Base-by-base conservation (phyloP, 1,284 basidiomycete genomes). In the Amylostereum chailletii region DNA sequence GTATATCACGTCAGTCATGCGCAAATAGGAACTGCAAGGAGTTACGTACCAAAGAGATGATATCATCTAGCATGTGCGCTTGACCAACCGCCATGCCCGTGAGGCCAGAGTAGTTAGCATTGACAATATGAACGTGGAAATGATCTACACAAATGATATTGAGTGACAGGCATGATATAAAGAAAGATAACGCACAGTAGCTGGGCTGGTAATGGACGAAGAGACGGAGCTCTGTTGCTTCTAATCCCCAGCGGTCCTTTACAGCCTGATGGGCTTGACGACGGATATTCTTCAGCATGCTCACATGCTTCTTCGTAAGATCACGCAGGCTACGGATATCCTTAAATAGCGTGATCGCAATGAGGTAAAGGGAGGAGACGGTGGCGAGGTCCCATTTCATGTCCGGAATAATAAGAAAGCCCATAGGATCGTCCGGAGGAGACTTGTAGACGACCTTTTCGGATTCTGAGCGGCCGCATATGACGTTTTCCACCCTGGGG, bases 121-220 rank as follows among this genome's bases (percentile, higher is more conserved):
- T 86, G 5, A 95, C 89, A 48, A 98, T 86, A 59, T 99, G 96
- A 0, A 99, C 90, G 58, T 96, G 93, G 60, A 96, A 89, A 60
- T 95, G 94, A 64, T 96, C 94, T 94, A 54, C 9, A 11, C 6
- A 10, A 6, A 11, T 5, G 32, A 49, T 36, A n/a, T 19, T 38
- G 1, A 29, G 26, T 10, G 36, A 33, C 33, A 7, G 29, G 4
- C 32, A 44, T 3, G 1, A 19, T 1, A 4, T 5, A 37, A 31
- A 11, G 39, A 48, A 29, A 26, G 42, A 31, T 36, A 0, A 73
- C 90, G 61, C 55, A 95, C 94, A 98, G 62, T 97, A 98, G 38
- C 85, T 90, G 0, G 95, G 95, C 63, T 97, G 94, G 63, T 99
- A 98, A 63, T 99, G 95, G 30, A 98, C 69, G 60, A 86, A 95